Evolutionary conservation across 345 rosid species (phyloP).

Genomic region (Pistacia integerrima): DNA sequence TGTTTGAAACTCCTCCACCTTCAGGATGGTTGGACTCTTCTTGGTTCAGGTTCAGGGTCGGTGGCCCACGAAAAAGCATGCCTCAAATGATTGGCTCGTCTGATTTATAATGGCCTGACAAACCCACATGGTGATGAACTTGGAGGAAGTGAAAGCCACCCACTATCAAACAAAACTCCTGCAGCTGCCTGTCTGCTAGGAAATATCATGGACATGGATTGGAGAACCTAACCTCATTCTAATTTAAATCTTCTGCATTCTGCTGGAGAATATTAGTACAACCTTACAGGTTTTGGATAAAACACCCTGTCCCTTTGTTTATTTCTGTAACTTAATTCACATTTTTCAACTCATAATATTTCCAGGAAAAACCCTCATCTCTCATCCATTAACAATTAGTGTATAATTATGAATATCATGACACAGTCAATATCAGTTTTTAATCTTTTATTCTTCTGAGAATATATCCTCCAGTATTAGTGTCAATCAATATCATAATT

Average conservation of each 20-base stretch:
- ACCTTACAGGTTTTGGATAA: not conserved
- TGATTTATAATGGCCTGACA: constrained; percentile 3
- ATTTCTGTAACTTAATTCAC: not conserved
- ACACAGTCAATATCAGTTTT: no score
- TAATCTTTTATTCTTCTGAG: no score
- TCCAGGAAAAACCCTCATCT: not conserved
- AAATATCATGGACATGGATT: not conserved
- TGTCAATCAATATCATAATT: not conserved
- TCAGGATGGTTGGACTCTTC: not conserved
- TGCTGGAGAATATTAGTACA: not conserved
- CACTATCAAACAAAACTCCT: not conserved
- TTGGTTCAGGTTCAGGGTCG: not conserved
- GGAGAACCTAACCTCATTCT: no score
- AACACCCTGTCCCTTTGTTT: not conserved
- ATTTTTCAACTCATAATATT: not conserved
- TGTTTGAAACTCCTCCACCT: not conserved
- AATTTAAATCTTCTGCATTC: no score
- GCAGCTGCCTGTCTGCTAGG: not conserved
- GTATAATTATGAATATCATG: no score
- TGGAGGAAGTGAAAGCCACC: not conserved
- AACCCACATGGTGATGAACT: constrained; percentile 4
- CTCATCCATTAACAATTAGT: not conserved
- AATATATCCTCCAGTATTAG: no score
- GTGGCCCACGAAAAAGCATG: constrained; percentile 1
- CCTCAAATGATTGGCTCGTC: constrained; percentile 11